Evolutionary conservation across 2,329 filamentous ascomycete genomes (phyloP).

Genomic region (Cladosporium sp.): DNA sequence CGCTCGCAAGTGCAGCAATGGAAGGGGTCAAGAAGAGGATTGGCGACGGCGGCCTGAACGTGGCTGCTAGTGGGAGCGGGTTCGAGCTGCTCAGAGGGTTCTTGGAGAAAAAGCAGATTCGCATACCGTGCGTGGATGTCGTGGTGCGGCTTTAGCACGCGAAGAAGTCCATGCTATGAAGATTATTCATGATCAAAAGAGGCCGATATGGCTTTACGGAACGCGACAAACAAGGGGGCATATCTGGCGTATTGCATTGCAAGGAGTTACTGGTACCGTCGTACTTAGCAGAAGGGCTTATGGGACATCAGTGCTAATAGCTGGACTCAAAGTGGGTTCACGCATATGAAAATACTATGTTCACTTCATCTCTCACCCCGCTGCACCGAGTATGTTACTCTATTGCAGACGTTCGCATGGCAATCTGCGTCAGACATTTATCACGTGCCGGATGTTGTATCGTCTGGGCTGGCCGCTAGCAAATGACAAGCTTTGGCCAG

Average conservation of each 20-base stretch:
- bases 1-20: slow-evolving; percentile 60
- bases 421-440: too few species aligned
- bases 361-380: too few species aligned
- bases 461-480: too few species aligned
- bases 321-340: too few species aligned
- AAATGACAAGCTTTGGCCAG: too few species aligned
- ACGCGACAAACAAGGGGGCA: not conserved
- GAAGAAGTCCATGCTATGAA: not conserved
- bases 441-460: too few species aligned
- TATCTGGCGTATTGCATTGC: slow-evolving; percentile 9
- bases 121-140: slow-evolving; percentile 84
- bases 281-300: too few species aligned
- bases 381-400: too few species aligned
- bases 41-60: slow-evolving; percentile 27
- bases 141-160: slow-evolving; percentile 48
- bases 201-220: not conserved
- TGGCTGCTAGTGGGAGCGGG: slow-evolving; percentile 58
- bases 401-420: too few species aligned
- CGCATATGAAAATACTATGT: too few species aligned
- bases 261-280: not conserved
- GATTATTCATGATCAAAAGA: not conserved
- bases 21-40: slow-evolving; percentile 49
- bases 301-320: too few species aligned
- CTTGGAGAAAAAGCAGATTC: slow-evolving; percentile 78
- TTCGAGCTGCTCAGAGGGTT: slow-evolving; percentile 81